These are phyloP conservation scores for Acanthamoeba lenticulata DNA, from an alignment of 208 protist genomes.

Conservation along the genomic window DNA sequence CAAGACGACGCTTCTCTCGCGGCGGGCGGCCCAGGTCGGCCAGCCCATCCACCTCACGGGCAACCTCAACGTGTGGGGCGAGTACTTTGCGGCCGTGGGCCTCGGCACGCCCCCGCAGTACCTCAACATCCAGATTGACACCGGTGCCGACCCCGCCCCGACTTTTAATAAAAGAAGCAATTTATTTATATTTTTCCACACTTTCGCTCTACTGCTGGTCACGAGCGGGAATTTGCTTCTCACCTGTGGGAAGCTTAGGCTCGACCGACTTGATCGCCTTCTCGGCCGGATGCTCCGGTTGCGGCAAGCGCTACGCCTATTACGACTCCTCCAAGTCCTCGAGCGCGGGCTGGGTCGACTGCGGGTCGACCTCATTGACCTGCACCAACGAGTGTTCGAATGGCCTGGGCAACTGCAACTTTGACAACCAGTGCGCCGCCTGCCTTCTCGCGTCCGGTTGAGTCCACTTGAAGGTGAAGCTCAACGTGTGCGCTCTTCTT, in stretches of 20 bases:
- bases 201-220: neutral
- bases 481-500: too few relatives aligned
- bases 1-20: neutral
- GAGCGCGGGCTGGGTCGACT: neutral
- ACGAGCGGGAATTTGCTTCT: too few relatives aligned
- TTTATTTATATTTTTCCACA: neutral
- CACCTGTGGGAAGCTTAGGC: too few relatives aligned
- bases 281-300: neutral
- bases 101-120: conserved; percentile 5
- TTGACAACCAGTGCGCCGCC: neutral
- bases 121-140: conserved; percentile 17
- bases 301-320: neutral
- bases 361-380: neutral
- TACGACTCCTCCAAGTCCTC: conserved; percentile 43
- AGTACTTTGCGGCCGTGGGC: conserved; percentile 26
- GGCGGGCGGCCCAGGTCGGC: neutral
- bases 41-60: conserved; percentile 15
- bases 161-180: too few relatives aligned
- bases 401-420: conserved; percentile 10
- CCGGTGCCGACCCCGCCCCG: neutral
- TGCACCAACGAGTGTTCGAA: conserved; percentile 1
- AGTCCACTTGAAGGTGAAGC: neutral
- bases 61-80: conserved; percentile 5
- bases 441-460: neutral
- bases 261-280: conserved; percentile 22